A percentile compares a stretch with the other conserved stretches of the same genome.
phyloP scores from a whole-genome alignment of 2,329 filamentous ascomycete species.

The Cordyceps cicadae region DNA sequence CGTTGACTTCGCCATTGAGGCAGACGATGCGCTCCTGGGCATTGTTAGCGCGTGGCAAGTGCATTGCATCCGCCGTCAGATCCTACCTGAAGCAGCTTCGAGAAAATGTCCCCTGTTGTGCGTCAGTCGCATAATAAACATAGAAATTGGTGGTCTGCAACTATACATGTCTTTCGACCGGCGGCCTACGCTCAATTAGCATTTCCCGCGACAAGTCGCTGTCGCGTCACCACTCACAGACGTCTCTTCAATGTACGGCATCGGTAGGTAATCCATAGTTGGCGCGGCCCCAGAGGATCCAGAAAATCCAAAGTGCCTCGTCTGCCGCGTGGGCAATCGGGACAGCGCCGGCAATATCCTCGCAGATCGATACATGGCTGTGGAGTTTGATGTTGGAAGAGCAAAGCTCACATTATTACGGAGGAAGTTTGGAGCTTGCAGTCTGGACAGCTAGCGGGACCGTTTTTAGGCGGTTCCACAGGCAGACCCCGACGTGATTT shows the following conservation, averaged over 20 bases:
- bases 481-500: no score
- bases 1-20: slow-evolving; percentile 85
- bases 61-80: not conserved
- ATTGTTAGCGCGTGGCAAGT: slow-evolving; percentile 5
- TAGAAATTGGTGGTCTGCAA: no score
- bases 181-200: slow-evolving; percentile 49
- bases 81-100: slow-evolving; percentile 63
- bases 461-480: no score
- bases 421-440: not conserved
- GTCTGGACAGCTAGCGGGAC: no score
- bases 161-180: slow-evolving; percentile 68
- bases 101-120: slow-evolving; percentile 69
- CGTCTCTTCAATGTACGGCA: slow-evolving; percentile 48
- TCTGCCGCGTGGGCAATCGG: slow-evolving; percentile 26
- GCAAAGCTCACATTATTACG: not conserved
- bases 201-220: not conserved
- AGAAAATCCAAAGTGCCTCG: slow-evolving; percentile 37
- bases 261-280: slow-evolving; percentile 37
- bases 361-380: slow-evolving; percentile 24
- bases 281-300: slow-evolving; percentile 22
- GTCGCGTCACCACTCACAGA: slow-evolving; percentile 24
- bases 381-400: not conserved
- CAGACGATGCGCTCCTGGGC: slow-evolving; percentile 82
- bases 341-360: slow-evolving; percentile 25
- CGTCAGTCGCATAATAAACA: not conserved